Conservation (phyloP, 2,329 filamentous ascomycete species). For the Trichoderma afroharzianum region DNA sequence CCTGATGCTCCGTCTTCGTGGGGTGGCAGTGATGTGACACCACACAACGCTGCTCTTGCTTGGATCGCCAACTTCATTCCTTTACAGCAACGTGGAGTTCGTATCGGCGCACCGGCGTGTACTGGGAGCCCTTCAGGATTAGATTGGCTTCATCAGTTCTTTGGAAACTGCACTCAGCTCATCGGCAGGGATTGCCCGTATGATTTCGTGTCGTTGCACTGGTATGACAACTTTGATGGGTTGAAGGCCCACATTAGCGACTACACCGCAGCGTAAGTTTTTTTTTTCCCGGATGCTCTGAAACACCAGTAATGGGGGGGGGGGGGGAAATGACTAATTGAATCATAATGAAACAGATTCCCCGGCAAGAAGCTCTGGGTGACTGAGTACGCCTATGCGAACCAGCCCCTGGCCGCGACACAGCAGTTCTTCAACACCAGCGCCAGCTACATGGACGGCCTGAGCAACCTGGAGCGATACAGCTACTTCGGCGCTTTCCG, state of each 20-base stretch:
- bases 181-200: conserved; percentile 47
- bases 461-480: conserved; percentile 60
- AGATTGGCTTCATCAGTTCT: conserved; percentile 64
- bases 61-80: conserved; percentile 73
- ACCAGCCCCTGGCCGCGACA: conserved; percentile 54
- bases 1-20: conserved; percentile 56
- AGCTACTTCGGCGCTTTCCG: conserved; percentile 75
- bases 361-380: conserved; percentile 67
- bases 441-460: conserved; percentile 60
- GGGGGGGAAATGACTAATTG: neutral
- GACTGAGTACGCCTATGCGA: conserved; percentile 68
- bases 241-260: conserved; percentile 61
- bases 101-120: conserved; percentile 62
- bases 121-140: conserved; percentile 57
- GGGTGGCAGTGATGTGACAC: conserved; percentile 61
- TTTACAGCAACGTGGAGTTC: conserved; percentile 58
- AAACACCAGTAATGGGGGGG: neutral
- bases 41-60: conserved; percentile 57
- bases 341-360: conserved; percentile 40
- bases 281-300: neutral
- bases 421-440: conserved; percentile 67
- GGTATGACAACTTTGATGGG: conserved; percentile 68
- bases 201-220: conserved; percentile 62
- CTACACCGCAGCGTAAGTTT: conserved; percentile 27
- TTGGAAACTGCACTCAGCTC: conserved; percentile 54